Conservation (phyloP, 2,329 filamentous ascomycete genomes). For the Phoma sp. region DNA sequence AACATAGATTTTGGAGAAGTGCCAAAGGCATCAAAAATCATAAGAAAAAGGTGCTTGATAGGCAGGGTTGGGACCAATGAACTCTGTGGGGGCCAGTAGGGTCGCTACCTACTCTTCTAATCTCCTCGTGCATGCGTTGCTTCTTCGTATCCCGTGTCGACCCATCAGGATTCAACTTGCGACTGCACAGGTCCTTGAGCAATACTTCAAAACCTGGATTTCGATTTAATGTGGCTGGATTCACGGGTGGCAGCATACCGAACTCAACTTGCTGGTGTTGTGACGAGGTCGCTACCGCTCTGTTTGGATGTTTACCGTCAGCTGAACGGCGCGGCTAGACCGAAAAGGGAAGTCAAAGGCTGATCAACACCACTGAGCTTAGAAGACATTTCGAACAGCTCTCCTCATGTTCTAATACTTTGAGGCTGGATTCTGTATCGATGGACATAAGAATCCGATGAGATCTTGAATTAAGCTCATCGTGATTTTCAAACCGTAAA, state of each 20-base stretch:
- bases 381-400: too few relatives aligned
- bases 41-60: too few relatives aligned
- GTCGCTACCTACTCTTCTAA: conserved; percentile 42
- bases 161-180: conserved; percentile 53
- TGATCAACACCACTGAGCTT: too few relatives aligned
- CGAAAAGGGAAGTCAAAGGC: neutral
- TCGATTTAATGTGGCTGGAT: conserved; percentile 42
- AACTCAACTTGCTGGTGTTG: neutral
- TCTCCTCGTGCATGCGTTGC: conserved; percentile 50
- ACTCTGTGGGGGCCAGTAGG: too few relatives aligned
- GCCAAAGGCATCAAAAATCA: too few relatives aligned
- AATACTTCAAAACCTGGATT: conserved; percentile 55
- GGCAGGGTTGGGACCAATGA: too few relatives aligned
- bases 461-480: too few relatives aligned
- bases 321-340: neutral
- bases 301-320: conserved; percentile 18
- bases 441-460: too few relatives aligned
- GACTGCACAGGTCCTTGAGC: conserved; percentile 52
- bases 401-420: too few relatives aligned
- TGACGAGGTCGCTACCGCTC: neutral
- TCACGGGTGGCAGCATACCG: conserved; percentile 52
- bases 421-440: too few relatives aligned
- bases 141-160: conserved; percentile 52
- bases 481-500: too few relatives aligned
- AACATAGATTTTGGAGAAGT: too few relatives aligned